Base-by-base conservation (phyloP, 2,329 filamentous ascomycete species). In the Aspergillus phoenicis region DNA sequence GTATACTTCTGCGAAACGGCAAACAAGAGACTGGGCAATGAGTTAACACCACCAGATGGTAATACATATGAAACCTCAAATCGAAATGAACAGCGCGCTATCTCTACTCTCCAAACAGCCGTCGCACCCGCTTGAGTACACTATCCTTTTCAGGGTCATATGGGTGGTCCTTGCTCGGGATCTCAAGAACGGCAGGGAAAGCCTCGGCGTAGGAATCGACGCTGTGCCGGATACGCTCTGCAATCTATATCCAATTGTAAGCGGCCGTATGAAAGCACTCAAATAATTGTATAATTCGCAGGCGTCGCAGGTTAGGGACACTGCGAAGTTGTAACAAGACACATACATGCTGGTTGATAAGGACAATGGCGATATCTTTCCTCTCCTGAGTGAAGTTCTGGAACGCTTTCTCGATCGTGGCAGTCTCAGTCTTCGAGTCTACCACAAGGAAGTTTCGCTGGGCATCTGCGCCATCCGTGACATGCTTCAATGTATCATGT, bases 101-200 rank as follows among this genome's bases (percentile, higher is more conserved):
- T 24, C 64, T 54, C 64, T 70, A 83, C 71, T 84, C 87, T 67
- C 87, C 87, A 78, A 89, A 89, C 65, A 91, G 73, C 71, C 88
- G 86, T 75, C 86, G 82, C 66, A 99, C 95, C 68, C 95, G 86
- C 80, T 93, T 91, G 79, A 99, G 78, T 47, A 99, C 94, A 74
- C 94, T 98, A 78, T 99, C 95, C 83, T 99, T 99, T 80, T 99
- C 95, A 0, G 95, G 95, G 71, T 99, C 94, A 75, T 99, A 99
- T 2, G 95, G 95, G 77, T 99, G 95, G 77, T 99, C 95, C 84
- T 99, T 99, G 81, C 92, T 96, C 24, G 95, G 95, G 63, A 99
- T 98, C 79, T 99, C 95, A 60, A 99, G 87, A 58, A 99, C 85
- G 22, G 93, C 89, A n/a, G 95, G 95, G 80, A 99, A 99, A 4